Evolutionary conservation across 1,139 yeast genomes (phyloP).

Genomic region (Scheffersomyces titani): DNA sequence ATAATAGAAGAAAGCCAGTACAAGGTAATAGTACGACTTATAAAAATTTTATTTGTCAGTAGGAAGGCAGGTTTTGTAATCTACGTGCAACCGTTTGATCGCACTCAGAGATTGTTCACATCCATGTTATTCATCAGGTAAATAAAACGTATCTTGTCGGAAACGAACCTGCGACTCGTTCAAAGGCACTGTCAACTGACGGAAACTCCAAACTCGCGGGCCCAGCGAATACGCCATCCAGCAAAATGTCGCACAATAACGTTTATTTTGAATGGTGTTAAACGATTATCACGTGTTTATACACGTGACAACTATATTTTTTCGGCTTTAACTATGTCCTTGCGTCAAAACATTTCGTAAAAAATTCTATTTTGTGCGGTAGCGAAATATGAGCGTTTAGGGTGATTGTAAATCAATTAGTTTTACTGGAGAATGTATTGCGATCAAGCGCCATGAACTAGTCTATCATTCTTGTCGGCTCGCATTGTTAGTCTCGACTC

Average conservation of each 20-base stretch:
- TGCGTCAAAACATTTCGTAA: too few relatives aligned
- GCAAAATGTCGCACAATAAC: conserved; percentile 5
- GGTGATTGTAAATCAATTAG: too few relatives aligned
- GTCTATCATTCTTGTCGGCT: too few relatives aligned
- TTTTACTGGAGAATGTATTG: too few relatives aligned
- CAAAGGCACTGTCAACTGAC: conserved; percentile 7
- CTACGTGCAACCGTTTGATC: conserved; percentile 41
- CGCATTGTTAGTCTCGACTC: neutral
- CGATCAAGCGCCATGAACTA: too few relatives aligned
- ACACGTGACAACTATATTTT: neutral
- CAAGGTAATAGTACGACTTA: neutral
- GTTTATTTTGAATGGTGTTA: neutral
- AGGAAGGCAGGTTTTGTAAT: conserved; percentile 58
- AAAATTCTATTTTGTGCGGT: too few relatives aligned
- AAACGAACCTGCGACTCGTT: conserved; percentile 28
- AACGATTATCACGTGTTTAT: neutral
- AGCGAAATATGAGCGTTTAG: too few relatives aligned
- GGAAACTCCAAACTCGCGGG: conserved; percentile 5
- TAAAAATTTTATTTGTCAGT: conserved; percentile 33
- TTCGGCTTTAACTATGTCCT: too few relatives aligned
- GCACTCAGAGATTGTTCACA: conserved; percentile 59
- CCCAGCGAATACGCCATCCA: conserved; percentile 21
- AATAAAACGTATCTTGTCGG: conserved; percentile 20
- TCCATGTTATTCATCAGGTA: conserved; percentile 49
- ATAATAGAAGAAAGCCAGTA: neutral